A percentile compares a stretch with the other conserved stretches of the same genome.
Evolutionary conservation across 2,329 filamentous ascomycete genomes (phyloP).

Genomic region (Cylindrodendrum hubeiense): DNA sequence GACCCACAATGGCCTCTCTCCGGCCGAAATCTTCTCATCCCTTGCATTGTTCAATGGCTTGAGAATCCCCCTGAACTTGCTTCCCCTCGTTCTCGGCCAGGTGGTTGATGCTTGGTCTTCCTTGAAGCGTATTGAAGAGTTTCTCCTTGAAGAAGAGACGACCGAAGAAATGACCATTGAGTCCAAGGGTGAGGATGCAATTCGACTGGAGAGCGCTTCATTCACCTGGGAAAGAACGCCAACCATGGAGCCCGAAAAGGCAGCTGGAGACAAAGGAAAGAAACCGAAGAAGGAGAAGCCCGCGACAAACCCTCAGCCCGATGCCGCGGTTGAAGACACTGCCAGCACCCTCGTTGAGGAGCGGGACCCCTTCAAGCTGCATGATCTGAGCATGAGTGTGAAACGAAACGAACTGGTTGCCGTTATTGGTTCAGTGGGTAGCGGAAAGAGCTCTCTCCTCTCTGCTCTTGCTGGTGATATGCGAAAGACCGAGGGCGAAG

Average conservation of each 20-base stretch:
- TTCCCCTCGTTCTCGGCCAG: conserved; percentile 90
- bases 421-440: conserved; percentile 90
- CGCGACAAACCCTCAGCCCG: conserved; percentile 43
- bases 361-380: conserved; percentile 78
- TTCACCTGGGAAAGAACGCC: conserved; percentile 90
- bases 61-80: conserved; percentile 87
- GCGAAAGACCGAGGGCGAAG: conserved; percentile 81
- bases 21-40: conserved; percentile 90
- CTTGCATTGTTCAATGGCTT: conserved; percentile 93
- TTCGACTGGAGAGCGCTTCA: conserved; percentile 78
- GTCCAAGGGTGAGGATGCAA: conserved; percentile 72
- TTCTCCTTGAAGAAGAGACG: conserved; percentile 86
- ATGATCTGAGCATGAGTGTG: conserved; percentile 74
- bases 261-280: conserved; percentile 56
- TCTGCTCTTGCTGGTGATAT: conserved; percentile 94
- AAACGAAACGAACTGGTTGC: conserved; percentile 83
- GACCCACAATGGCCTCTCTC: conserved; percentile 74
- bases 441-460: conserved; percentile 90
- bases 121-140: conserved; percentile 87
- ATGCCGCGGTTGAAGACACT: conserved; percentile 58
- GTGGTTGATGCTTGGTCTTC: conserved; percentile 91
- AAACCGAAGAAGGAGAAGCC: conserved; percentile 52
- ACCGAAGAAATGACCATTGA: conserved; percentile 74
- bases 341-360: conserved; percentile 69
- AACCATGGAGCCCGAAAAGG: conserved; percentile 63